Conservation (phyloP, 331 rosid species). For the Quercus tomentella region DNA sequence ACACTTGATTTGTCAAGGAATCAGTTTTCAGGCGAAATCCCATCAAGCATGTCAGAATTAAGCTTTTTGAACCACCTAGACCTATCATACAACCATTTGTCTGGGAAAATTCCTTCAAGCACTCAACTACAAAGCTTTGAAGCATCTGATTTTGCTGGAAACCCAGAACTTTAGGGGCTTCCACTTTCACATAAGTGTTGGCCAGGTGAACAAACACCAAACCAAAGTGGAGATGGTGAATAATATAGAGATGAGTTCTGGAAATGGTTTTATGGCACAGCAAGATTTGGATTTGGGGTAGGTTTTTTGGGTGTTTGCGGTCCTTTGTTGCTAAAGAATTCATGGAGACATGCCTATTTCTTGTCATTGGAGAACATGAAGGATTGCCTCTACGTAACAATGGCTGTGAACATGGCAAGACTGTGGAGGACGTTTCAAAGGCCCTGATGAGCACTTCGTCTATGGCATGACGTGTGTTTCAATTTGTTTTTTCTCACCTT, state of each 20-base stretch:
- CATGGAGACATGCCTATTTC: slow-evolving; percentile 22
- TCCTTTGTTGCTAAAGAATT: neutral
- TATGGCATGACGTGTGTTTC: too few species aligned
- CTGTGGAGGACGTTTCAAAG: neutral
- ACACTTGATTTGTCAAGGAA: too few species aligned
- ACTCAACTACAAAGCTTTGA: neutral
- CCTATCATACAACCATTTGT: neutral
- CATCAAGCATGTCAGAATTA: neutral
- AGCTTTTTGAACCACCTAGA: neutral
- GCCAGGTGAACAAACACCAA: neutral
- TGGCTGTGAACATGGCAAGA: neutral
- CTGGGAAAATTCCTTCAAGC: neutral
- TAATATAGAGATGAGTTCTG: too few species aligned
- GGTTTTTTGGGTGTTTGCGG: slow-evolving; percentile 20
- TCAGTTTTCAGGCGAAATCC: too few species aligned
- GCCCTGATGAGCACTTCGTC: too few species aligned
- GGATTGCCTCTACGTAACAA: neutral
- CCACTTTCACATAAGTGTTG: neutral
- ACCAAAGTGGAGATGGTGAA: too few species aligned
- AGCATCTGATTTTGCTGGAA: neutral
- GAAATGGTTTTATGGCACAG: neutral
- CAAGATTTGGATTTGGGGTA: neutral
- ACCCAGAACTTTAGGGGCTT: neutral
- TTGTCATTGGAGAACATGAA: neutral
- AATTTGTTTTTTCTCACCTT: too few species aligned